These are phyloP conservation scores for Cucurbitaria berberidis DNA, from an alignment of 2,329 filamentous ascomycete species.

Conservation along the genomic window DNA sequence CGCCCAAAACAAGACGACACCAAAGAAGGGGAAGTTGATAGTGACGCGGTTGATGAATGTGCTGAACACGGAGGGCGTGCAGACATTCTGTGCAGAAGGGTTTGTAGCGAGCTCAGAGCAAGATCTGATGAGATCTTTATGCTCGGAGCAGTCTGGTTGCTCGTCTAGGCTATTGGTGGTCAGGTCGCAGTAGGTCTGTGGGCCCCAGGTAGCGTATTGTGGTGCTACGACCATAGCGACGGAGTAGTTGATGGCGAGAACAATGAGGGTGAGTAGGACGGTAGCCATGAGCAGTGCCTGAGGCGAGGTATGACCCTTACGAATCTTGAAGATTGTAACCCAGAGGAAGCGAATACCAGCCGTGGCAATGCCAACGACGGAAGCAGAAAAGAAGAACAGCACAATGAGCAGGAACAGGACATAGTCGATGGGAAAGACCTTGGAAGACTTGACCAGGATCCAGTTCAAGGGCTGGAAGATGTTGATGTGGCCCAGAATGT, in stretches of 20 bases:
- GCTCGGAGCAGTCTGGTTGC: constrained; percentile 76
- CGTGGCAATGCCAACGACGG: constrained; percentile 82
- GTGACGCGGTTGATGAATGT: constrained; percentile 93
- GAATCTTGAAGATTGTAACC: constrained; percentile 90
- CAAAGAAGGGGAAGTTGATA: constrained; percentile 94
- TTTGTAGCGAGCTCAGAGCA: constrained; percentile 80
- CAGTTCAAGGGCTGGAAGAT: constrained; percentile 96
- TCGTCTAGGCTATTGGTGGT: constrained; percentile 66
- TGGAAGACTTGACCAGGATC: constrained; percentile 80
- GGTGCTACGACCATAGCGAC: constrained; percentile 93
- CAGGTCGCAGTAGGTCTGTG: constrained; percentile 90
- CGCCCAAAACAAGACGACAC: constrained; percentile 91
- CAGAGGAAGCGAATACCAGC: constrained; percentile 96
- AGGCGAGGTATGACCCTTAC: constrained; percentile 85
- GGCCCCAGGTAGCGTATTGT: constrained; percentile 92
- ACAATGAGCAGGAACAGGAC: constrained; percentile 84
- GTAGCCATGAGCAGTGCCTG: constrained; percentile 92
- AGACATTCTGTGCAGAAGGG: constrained; percentile 76
- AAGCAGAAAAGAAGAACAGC: constrained; percentile 85
- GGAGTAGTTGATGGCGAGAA: constrained; percentile 89
- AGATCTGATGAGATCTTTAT: constrained; percentile 74
- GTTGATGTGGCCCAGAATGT: constrained; percentile 85
- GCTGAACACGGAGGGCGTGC: constrained; percentile 88
- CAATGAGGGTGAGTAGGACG: constrained; percentile 86
- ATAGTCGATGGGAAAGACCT: constrained; percentile 90